Conservation (phyloP, 2,329 filamentous ascomycete genomes). For the Raffaelea ambrosiae region DNA sequence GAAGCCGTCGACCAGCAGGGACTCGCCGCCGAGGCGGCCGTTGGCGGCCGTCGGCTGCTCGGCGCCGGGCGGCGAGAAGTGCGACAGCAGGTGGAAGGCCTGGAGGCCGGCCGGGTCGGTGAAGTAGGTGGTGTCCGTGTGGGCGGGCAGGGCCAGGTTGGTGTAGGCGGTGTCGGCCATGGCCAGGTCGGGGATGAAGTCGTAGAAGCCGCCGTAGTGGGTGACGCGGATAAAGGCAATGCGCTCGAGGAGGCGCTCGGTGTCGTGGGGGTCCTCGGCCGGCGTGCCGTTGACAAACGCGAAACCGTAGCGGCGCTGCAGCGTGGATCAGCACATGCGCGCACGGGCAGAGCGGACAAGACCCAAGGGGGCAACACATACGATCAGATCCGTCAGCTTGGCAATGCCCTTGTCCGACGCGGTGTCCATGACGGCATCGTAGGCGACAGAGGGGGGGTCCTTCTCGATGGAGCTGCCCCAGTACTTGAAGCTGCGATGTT, state of each 20-base stretch:
- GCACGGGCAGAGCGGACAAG: background rate
- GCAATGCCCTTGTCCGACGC: constrained; percentile 45
- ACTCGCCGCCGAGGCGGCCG: constrained; percentile 56
- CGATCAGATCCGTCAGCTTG: constrained; percentile 54
- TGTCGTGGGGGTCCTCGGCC: constrained; percentile 55
- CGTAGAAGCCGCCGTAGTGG: constrained; percentile 74
- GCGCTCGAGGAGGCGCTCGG: constrained; percentile 64
- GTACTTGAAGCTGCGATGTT: constrained; percentile 12
- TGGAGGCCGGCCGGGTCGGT: constrained; percentile 86
- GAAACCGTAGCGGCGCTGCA: constrained; percentile 61
- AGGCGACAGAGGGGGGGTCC: constrained; percentile 50
- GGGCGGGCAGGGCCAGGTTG: constrained; percentile 68
- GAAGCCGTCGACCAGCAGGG: constrained; percentile 82
- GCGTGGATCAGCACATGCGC: too few relatives aligned
- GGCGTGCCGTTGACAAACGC: constrained; percentile 68
- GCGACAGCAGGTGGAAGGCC: constrained; percentile 83
- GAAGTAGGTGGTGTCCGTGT: constrained; percentile 96
- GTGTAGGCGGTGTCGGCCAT: constrained; percentile 91
- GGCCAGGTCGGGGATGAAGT: constrained; percentile 83
- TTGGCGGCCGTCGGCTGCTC: background rate
- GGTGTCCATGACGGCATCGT: constrained; percentile 48
- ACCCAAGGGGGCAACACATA: background rate
- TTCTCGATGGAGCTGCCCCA: constrained; percentile 27
- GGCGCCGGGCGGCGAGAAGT: constrained; percentile 42
- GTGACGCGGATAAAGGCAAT: constrained; percentile 85